Evolutionary conservation across 2,329 filamentous ascomycete species (phyloP), one percentile per base, ranked within the genome.

Genomic region (Colletotrichum sp.): DNA sequence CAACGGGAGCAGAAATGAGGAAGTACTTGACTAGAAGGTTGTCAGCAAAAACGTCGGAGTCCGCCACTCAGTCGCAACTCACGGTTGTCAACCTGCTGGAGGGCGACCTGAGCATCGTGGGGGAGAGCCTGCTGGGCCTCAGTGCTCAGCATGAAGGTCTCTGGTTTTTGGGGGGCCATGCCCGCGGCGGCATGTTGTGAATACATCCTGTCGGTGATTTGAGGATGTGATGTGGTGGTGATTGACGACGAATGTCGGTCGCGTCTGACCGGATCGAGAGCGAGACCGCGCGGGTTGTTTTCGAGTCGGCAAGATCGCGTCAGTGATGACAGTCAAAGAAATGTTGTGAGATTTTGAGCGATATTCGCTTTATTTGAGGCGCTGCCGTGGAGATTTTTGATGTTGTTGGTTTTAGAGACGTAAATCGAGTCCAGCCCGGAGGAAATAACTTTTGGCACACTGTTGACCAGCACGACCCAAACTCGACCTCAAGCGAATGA

Each of bases 1-100:
- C 97, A 79, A 98, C 97, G 48, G 97, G 97, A 55, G 97, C 97
- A 60, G 97, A 99, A 81, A 99, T 98, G 87, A 99, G 94, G 87
- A 99, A 99, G 88, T 98, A 99, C 92, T 99, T 99, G 82, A 99
- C 96, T 98, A 83, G 32, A 71, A 62, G 24, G 36, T 34, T 38
- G 74, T 81, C 77, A 84, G 81, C 66, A 13, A 43, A 55, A 82
- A 78, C 48, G 26, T 28, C 43, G 5, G 9, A n/a, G 26, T 36
- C 28, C 4, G 8, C 32, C 30, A 60, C 21, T 15, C n/a, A n/a
- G 38, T 18, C 43, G 32, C 32, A 24, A 81, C 96, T 87, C 90
- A 98, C 96, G 88, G 86, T 98, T 98, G 86, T 99, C 97, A 80
- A 99, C 97, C 87, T 99, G 97, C 86, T 98, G 96, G 80, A 99